Evolutionary conservation across 2,329 filamentous ascomycete genomes (phyloP), one percentile per base, ranked within the genome.

Genomic region (Ciborinia camelliae): DNA sequence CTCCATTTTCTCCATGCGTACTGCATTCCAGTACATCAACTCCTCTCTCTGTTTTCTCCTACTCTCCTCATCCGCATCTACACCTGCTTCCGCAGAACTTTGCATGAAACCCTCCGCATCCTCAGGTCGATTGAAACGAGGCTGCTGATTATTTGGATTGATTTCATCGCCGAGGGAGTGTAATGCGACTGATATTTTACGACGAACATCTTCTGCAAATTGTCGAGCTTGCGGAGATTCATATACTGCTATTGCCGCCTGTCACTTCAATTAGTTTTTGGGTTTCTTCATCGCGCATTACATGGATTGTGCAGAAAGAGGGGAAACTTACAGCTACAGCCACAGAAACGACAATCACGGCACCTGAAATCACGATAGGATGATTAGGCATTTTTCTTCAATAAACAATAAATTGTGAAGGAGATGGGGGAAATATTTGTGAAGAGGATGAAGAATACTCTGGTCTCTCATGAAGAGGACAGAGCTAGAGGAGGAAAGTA

Each of bases 41-140:
- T 89, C 86, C 71, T 88, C 86, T 45, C 86, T 81, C 73, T 89
- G 86, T 65, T 84, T 79, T 69, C 82, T 81, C 62, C 83, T 81
- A 28, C 81, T 83, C 68, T 85, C 86, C 60, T 87, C 85, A 69
- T 89, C 86, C 63, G 85, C 86, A 41, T 87, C 86, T 28, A 88
- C 81, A 20, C 79, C 82, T 1, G 77, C 72, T 39, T 82, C 79
- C 23, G 76, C 76, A 26, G 75, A 77, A 10, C 84, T 85, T 70
- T 81, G 77, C 64, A 87, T 73, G 72, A 88, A 88, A 10, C 85
- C 86, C 63, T 88, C 82, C 65, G 86, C 86, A 74, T 89, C 86
- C 73, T 89, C 86, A 60, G 86, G 86, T 15, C 86, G 79, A 73
- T 89, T 89, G 75, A 87, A 88, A 35, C 83, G 76, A 64, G 86